phyloP scores from a whole-genome alignment of 2,329 filamentous ascomycete genomes.

The Endocalyx cinctus region DNA sequence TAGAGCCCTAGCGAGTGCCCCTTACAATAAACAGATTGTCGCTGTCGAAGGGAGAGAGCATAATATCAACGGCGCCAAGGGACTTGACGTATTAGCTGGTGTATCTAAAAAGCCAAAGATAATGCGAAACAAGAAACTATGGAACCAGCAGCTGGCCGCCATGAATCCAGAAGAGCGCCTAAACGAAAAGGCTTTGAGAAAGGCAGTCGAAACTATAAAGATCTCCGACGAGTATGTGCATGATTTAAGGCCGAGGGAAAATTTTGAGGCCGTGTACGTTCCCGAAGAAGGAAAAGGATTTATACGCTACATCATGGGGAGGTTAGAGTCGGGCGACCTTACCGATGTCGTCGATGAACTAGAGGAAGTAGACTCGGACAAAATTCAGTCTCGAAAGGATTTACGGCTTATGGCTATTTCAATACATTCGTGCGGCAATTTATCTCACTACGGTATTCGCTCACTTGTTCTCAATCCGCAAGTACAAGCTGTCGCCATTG shows the following conservation, averaged over 20 bases:
- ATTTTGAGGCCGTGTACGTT: constrained; percentile 48
- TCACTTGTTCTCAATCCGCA: constrained; percentile 79
- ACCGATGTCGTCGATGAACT: constrained; percentile 28
- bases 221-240: constrained; percentile 25
- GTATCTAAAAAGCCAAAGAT: constrained; percentile 68
- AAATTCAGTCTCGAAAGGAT: constrained; percentile 26
- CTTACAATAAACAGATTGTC: constrained; percentile 82
- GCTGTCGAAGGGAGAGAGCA: constrained; percentile 84
- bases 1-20: constrained; percentile 74
- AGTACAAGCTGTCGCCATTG: constrained; percentile 87
- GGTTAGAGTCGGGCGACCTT: constrained; percentile 69
- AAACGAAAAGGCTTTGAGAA: constrained; percentile 34
- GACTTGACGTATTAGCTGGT: constrained; percentile 78
- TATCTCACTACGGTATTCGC: constrained; percentile 90
- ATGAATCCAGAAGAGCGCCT: constrained; percentile 36
- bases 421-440: constrained; percentile 93
- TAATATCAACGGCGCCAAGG: constrained; percentile 81
- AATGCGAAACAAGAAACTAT: constrained; percentile 80
- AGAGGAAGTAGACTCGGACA: constrained; percentile 23
- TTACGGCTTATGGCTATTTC: constrained; percentile 78
- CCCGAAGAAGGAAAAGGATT: constrained; percentile 60
- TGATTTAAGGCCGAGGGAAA: constrained; percentile 48
- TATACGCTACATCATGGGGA: constrained; percentile 74
- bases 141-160: constrained; percentile 46
- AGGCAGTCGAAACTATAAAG: constrained; percentile 28